A percentile compares a stretch with the other conserved stretches of the same genome.
These are phyloP conservation scores for Tilletia caries DNA, from an alignment of 1,284 basidiomycete species.

Conservation along the genomic window DNA sequence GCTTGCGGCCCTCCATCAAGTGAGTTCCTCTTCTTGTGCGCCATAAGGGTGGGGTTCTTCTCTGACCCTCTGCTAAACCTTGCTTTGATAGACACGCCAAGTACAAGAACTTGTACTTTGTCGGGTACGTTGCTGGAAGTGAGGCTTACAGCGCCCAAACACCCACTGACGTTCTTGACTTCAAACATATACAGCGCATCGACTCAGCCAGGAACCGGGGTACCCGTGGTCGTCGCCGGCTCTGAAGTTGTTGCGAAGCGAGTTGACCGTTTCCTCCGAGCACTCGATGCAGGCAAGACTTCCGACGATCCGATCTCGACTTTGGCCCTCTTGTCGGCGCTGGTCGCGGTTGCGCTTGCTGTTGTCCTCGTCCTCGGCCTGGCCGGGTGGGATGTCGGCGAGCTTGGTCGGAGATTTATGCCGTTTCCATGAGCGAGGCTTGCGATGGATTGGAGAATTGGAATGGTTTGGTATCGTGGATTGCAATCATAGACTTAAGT, in stretches of 20 bases:
- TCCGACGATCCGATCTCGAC: conserved; percentile 1
- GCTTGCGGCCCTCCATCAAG: conserved; percentile 51
- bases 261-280: conserved; percentile 26
- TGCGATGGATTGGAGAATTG: not conserved
- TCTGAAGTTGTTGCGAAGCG: conserved; percentile 37
- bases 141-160: not conserved
- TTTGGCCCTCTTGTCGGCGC: not conserved
- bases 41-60: not conserved
- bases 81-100: conserved; percentile 22
- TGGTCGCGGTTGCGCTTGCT: not conserved
- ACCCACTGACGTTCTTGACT: too few species aligned
- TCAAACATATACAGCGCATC: conserved; percentile 36
- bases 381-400: not conserved
- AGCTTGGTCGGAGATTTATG: not conserved
- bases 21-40: conserved; percentile 20
- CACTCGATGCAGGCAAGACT: not conserved
- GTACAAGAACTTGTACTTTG: conserved; percentile 53
- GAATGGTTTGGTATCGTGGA: not conserved
- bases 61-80: not conserved
- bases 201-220: conserved; percentile 55
- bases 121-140: conserved; percentile 29
- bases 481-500: too few species aligned
- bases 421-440: not conserved
- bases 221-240: conserved; percentile 45
- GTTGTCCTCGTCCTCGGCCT: conserved; percentile 1